A percentile compares a stretch with the other conserved stretches of the same genome.
Evolutionary conservation across 148 eudicot species (phyloP).

Genomic region (Vaccinium myrtillus): DNA sequence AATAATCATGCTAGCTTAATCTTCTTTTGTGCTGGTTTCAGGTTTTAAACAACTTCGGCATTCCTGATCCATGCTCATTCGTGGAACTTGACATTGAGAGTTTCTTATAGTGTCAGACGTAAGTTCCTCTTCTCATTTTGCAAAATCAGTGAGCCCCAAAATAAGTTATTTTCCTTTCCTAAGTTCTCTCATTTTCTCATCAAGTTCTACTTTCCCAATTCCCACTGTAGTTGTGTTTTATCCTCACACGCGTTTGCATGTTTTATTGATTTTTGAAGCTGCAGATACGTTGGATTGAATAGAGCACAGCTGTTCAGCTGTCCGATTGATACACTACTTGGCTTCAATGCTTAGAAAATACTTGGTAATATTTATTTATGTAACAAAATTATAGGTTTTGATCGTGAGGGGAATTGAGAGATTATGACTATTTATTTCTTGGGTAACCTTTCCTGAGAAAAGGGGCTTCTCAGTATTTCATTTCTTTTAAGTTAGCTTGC

Average conservation of each 20-base stretch:
- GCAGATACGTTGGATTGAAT: background rate
- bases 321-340: background rate
- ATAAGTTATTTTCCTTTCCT: background rate
- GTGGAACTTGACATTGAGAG: slow-evolving; percentile 75
- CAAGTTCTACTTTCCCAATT: background rate
- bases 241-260: background rate
- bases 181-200: background rate
- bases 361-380: background rate
- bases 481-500: too few species aligned
- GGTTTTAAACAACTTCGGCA: slow-evolving; percentile 79
- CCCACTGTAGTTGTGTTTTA: background rate
- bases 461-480: background rate
- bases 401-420: background rate
- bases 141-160: background rate
- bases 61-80: slow-evolving; percentile 85
- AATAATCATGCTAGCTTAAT: background rate
- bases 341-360: background rate
- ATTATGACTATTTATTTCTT: background rate
- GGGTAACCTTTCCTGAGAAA: background rate
- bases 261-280: background rate
- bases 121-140: slow-evolving; percentile 9
- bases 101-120: slow-evolving; percentile 37
- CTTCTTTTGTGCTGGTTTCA: slow-evolving; percentile 31
- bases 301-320: background rate
- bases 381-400: background rate